Base-by-base conservation (phyloP, 805 yeast species). In the Candida corydali region DNA sequence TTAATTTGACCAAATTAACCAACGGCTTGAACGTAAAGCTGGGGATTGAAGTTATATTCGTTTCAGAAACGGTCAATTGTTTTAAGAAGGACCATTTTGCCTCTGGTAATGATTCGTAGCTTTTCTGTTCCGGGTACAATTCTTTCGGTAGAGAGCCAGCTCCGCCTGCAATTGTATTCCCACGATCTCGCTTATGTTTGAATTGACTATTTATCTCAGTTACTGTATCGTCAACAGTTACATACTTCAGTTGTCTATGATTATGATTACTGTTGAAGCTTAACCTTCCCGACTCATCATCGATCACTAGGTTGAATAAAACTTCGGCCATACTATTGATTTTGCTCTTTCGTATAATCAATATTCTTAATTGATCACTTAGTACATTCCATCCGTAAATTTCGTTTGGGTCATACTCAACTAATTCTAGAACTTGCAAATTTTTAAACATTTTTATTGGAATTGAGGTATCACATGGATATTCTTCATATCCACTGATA, bases 381-480 rank as follows among this genome's bases (percentile, higher is more conserved):
- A 80, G 49, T 11, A 57, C 47, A 48, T 78, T 69, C 86, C 86
- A 80, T 2, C 86, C 86, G 53, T 65, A 78, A 8, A 80, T 63
- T 42, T 78, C 82, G 42, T 78, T 76, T 14, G 83, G 81, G 43
- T 78, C 83, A 40, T 77, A 62, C 39, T 78, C 82, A 18, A 65
- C 63, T 3, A 80, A 54, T 49, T 80, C 86, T 30, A 80, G 58
- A 15, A 80, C 82, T 33, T 78, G 75, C 32, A 80, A 57, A 49
- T 78, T 80, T 42, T 77, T 78, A 54, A 80, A 80, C 54, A 76
- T 65, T 26, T 60, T 61, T n/a, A 80, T 52, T 3, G 86, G 86
- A 7, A 81, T 80, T 4, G 82, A 71, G 3, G 85, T 78, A 49
- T 80, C 86, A 52, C 81, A 79, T 0, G 86, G 86, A 50, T 75